These are phyloP conservation scores for Rhynchosporium graminicola DNA, from an alignment of 2,329 filamentous ascomycete genomes.

Conservation along the genomic window DNA sequence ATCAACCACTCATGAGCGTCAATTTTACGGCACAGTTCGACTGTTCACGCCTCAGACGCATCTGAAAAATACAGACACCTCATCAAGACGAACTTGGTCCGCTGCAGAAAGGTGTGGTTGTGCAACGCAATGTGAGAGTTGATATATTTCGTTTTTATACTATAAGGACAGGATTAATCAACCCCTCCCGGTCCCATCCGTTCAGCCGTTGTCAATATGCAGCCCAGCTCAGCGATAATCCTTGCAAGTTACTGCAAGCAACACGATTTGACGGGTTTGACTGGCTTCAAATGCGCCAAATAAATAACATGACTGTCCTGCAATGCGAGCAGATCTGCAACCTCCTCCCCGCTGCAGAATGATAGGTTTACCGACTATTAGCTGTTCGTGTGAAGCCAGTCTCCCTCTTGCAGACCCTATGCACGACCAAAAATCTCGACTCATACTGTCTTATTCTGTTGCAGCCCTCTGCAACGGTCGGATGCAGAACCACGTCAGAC, in stretches of 20 bases:
- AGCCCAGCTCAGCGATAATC: slow-evolving; percentile 8
- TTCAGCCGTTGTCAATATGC: slow-evolving; percentile 12
- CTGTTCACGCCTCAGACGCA: slow-evolving; percentile 10
- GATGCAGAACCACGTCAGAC: slow-evolving; percentile 49
- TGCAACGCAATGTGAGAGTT: background rate
- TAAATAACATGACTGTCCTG: slow-evolving; percentile 11
- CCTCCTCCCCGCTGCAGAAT: background rate
- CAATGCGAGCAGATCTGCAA: slow-evolving; percentile 12
- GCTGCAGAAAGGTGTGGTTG: background rate
- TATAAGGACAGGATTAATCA: background rate
- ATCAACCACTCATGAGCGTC: slow-evolving; percentile 8
- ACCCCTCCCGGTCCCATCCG: background rate
- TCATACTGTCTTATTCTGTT: background rate
- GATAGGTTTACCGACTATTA: slow-evolving; percentile 1
- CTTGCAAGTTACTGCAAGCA: slow-evolving; percentile 8
- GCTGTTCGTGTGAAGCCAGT: slow-evolving; percentile 8
- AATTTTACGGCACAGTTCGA: background rate
- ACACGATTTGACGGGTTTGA: slow-evolving; percentile 4
- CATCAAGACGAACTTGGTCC: background rate
- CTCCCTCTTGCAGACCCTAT: background rate
- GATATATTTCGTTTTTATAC: background rate
- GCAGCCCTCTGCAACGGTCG: slow-evolving; percentile 14
- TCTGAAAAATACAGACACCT: background rate
- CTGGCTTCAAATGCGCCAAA: slow-evolving; percentile 14
- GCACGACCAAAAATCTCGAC: slow-evolving; percentile 11